phyloP scores from a whole-genome alignment of 805 yeast species.

The Suhomyces sp. region DNA sequence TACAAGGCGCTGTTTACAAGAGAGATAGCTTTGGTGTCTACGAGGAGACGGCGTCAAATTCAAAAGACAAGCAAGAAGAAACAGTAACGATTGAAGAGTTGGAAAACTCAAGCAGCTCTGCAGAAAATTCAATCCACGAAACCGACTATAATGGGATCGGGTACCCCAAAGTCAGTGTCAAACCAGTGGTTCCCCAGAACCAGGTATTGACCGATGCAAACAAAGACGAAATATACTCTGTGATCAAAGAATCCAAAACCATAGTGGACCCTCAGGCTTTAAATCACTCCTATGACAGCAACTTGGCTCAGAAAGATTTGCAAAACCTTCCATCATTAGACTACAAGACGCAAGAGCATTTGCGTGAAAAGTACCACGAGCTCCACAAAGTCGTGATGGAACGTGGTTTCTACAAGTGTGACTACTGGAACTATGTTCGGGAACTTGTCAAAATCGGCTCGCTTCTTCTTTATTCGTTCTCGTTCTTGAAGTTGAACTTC shows the following conservation, averaged over 20 bases:
- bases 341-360: slow-evolving; percentile 56
- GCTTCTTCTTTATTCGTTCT: slow-evolving; percentile 49
- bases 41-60: background rate
- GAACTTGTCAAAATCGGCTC: slow-evolving; percentile 61
- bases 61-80: slow-evolving; percentile 4
- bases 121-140: slow-evolving; percentile 11
- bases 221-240: slow-evolving; percentile 33
- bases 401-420: slow-evolving; percentile 68
- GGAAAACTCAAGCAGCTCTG: slow-evolving; percentile 5
- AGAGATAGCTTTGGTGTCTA: background rate
- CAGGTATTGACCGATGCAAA: slow-evolving; percentile 39
- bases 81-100: background rate
- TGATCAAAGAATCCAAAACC: slow-evolving; percentile 7
- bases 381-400: slow-evolving; percentile 55
- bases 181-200: slow-evolving; percentile 54
- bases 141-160: slow-evolving; percentile 29
- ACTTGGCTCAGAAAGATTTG: slow-evolving; percentile 54
- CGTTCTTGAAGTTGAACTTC: slow-evolving; percentile 46
- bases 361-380: slow-evolving; percentile 56
- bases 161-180: slow-evolving; percentile 38
- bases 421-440: slow-evolving; percentile 68
- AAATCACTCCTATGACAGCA: slow-evolving; percentile 57
- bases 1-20: slow-evolving; percentile 66
- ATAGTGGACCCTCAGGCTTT: slow-evolving; percentile 56
- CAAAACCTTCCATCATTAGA: slow-evolving; percentile 62